These are phyloP conservation scores for Zygotorulaspora florentina DNA, from an alignment of 805 yeast species.

Conservation along the genomic window DNA sequence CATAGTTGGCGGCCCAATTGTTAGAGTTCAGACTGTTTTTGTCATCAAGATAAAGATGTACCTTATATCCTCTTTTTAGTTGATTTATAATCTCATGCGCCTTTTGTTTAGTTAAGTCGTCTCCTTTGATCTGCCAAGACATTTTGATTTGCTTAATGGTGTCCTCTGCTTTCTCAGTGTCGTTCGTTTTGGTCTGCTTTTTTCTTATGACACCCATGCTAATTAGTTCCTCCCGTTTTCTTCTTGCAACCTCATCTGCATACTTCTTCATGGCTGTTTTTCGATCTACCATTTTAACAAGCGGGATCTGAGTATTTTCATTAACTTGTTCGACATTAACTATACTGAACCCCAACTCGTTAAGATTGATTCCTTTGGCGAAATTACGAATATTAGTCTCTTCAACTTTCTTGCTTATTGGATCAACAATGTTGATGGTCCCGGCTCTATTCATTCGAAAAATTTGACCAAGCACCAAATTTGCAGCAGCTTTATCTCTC, in stretches of 20 bases:
- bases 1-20: slow-evolving; percentile 30
- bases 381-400: slow-evolving; percentile 22
- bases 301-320: slow-evolving; percentile 20
- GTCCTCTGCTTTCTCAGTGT: slow-evolving; percentile 20
- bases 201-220: slow-evolving; percentile 19
- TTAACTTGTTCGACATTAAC: slow-evolving; percentile 22
- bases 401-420: slow-evolving; percentile 20
- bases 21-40: slow-evolving; percentile 25
- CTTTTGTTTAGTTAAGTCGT: slow-evolving; percentile 52
- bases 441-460: slow-evolving; percentile 27
- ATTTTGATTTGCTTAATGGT: slow-evolving; percentile 46
- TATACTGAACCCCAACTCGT: slow-evolving; percentile 22
- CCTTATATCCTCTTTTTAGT: slow-evolving; percentile 41
- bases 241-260: slow-evolving; percentile 27
- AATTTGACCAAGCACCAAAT: slow-evolving; percentile 17
- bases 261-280: slow-evolving; percentile 27
- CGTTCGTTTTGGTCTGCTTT: slow-evolving; percentile 10
- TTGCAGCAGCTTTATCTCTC: slow-evolving; percentile 31
- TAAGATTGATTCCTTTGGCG: slow-evolving; percentile 27
- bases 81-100: slow-evolving; percentile 45
- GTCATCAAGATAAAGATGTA: slow-evolving; percentile 41
- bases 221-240: slow-evolving; percentile 25
- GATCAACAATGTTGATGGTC: slow-evolving; percentile 21
- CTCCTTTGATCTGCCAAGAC: slow-evolving; percentile 53
- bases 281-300: slow-evolving; percentile 27